Base-by-base conservation (phyloP, 805 yeast species). In the Ogataea zsoltii region DNA sequence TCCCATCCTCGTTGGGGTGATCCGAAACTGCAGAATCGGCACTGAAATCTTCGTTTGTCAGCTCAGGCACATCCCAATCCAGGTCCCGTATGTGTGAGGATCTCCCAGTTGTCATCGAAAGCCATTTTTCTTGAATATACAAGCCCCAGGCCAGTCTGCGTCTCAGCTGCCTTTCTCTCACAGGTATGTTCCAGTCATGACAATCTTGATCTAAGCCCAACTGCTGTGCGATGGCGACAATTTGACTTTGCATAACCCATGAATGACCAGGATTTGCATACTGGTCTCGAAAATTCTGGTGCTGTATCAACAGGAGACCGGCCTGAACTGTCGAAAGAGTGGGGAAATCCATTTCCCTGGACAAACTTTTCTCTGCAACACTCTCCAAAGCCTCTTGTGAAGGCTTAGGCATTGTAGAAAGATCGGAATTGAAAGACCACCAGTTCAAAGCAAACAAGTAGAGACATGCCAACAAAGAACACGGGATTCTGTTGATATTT, bases 401-500 rank as follows among this genome's bases (percentile, higher is more conserved):
- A 2, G 52, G 54, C 34, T 45, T 50, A 2, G 38, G 19, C 15
- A 29, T 28, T 12, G 47, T 19, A 4, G 54, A 41, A 18, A 50
- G 29, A 17, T 41, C 39, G 7, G 54, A 37, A 33, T 51, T 52
- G 38, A 49, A 52, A 2, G 54, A 43, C 96, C 96, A 88, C 89
- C 92, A 86, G 57, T 85, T 87, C 31, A 85, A 70, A 0, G 96
- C 92, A 44, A 88, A 67, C 3, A 85, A 79, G 58, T 89, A 88
- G 0, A 88, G 89, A 0, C 94, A 82, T 0, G 96, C 96, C 32
- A 89, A 68, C 36, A 88, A 64, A 0, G 96, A 91, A 0, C 96
- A 88, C 37, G 89, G 77, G 49, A 88, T 77, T 57, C 85, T 95
- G 33, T 88, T 75, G 56, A 83, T 87, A 1, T 94, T 84, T 36